Base-by-base conservation (phyloP, 1,284 basidiomycete species). In the Tilletia horrida region DNA sequence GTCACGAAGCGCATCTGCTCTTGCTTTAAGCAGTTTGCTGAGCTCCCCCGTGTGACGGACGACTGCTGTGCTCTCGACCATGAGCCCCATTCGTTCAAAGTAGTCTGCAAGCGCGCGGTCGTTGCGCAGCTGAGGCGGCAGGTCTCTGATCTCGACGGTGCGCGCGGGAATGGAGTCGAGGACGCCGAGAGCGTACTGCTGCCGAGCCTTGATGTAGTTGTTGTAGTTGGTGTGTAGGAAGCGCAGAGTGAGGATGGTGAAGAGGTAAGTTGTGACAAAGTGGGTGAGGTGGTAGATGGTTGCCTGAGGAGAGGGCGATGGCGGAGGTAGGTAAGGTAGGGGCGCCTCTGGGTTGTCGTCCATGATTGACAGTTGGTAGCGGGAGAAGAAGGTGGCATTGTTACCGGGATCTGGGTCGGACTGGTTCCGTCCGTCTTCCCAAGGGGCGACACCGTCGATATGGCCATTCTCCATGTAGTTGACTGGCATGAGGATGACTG, bases 151-250 rank as follows among this genome's bases (percentile, higher is more conserved):
- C 83, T 97, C 87, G 44, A 97, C 91, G 0, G 95, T 98, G 23
- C 95, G 88, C 0, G 93, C 91, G 0, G 93, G 89, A 48, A 97
- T 92, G 11, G 92, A 93, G 78, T 96, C 92, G 13, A 95, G 92
- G 29, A 97, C 87, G 80, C 96, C 92, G 47, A 97, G 86, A 0
- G 91, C 91, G 83, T 93, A 97, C 8, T 95, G 86, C 80, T 98
- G 95, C 1, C 95, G 88, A 1, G 91, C 88, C n/a, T 89, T 89
- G 66, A 97, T 87, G 83, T 95, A 98, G 23, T 89, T 88, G 59
- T 88, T 86, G 81, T 94, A 97, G 81, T 94, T 95, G 73, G 88
- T 87, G 85, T 92, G 89, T 64, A 96, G 88, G 83, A 91, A 91
- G 67, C 88, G 88, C 70, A 97, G 87, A 0, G 92, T 87, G 64